Evolutionary conservation across 345 rosid species (phyloP), one percentile per base, ranked within the genome.

Genomic region (Hypericum androsaemum): DNA sequence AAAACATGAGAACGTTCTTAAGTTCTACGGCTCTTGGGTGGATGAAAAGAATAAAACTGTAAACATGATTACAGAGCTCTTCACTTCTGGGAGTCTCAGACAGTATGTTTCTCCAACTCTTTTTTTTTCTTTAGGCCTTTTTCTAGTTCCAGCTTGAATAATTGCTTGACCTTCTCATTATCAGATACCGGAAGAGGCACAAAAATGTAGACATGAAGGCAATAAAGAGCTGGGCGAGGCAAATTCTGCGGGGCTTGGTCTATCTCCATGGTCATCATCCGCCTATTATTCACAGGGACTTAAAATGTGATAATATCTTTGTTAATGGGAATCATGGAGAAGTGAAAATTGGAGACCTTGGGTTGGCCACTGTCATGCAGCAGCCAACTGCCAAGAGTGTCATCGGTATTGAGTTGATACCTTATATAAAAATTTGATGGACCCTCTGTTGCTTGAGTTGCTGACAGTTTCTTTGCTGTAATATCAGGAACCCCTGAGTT

Each of bases 151-250:
- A 35, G 4, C 10, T 11, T 50, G 36, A 6, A 10, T 44, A 13
- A 11, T 50, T 32, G 11, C 12, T 17, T 28, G 32, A 22, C 32
- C 32, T 22, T 22, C 32, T 22, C 2, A 12, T 51, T 8, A 12
- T 37, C 40, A 51, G 54, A 41, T 51, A 51, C 12, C 54, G 54
- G 3, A 51, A 37, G 16, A 51, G 37, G 38, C 54, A 51, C 10
- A 51, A 51, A n/a, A 51, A 51, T n/a, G 54, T 51, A 0, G 54
- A 51, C 14, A 51, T 51, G 54, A 51, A 51, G 54, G 54, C 54
- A 37, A 37, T 51, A 13, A 51, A 51, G 41, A 32, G 14, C 13
- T 51, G 54, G 54, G 54, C 41, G 41, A 12, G 54, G 41, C 54
- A 51, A 51, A 51, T 51, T 36, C 54, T 51, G 9, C 12, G 39